Conservation (phyloP, 108 stramenopile genomes). For the Pseudonitzschia multiseries region DNA sequence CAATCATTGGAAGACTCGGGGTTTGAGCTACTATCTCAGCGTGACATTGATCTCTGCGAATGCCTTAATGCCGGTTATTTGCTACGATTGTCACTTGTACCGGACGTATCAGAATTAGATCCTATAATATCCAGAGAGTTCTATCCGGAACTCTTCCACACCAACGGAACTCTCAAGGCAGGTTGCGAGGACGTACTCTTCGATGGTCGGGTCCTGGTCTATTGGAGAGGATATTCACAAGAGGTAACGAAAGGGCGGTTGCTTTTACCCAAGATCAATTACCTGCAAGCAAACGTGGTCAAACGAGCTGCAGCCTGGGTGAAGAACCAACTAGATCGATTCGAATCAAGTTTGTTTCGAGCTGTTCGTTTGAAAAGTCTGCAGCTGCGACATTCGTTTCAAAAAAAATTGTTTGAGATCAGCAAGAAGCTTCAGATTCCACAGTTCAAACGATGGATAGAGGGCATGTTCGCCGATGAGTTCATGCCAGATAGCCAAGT, state of each 20-base stretch:
- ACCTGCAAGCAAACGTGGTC: conserved; percentile 79
- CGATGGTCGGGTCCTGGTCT: conserved; percentile 69
- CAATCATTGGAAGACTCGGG: conserved; percentile 74
- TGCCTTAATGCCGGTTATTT: conserved; percentile 82
- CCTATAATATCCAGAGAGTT: conserved; percentile 52
- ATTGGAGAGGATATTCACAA: conserved; percentile 71
- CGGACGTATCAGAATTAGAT: conserved; percentile 61
- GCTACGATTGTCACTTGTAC: conserved; percentile 64
- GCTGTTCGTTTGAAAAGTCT: background rate
- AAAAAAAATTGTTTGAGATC: background rate
- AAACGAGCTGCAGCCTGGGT: conserved; percentile 62
- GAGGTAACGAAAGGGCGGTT: conserved; percentile 75
- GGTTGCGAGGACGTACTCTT: conserved; percentile 46
- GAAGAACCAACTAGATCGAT: conserved; percentile 36
- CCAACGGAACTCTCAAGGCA: conserved; percentile 21
- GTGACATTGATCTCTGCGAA: conserved; percentile 79
- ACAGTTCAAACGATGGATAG: conserved; percentile 9
- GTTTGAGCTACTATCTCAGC: conserved; percentile 56
- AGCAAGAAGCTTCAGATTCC: conserved; percentile 1
- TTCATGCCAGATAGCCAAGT: background rate
- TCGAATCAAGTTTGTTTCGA: conserved; percentile 20
- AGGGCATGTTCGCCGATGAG: conserved; percentile 6
- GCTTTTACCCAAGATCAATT: conserved; percentile 72
- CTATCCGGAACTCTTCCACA: conserved; percentile 59
- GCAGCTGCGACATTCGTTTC: conserved; percentile 4